Base-by-base conservation (phyloP, 306 rosid species). In the Cicer cuneatum region DNA sequence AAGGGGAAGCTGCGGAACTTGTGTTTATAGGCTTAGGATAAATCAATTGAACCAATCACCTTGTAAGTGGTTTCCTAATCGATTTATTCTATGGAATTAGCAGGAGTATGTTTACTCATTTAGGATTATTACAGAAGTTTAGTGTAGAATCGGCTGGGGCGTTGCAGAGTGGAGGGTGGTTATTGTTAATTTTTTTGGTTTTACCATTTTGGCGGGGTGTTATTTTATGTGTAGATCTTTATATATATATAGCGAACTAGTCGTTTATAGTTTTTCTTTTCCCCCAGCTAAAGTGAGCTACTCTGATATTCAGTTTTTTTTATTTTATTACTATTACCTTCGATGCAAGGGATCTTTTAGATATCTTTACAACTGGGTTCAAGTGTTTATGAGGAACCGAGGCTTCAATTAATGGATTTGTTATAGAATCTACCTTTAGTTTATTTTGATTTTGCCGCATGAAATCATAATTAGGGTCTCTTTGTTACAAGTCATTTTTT, bases 1-100 rank as follows among this genome's bases (percentile, higher is more conserved):
- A 62, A 77, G 80, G 89, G 92, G 83, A 77, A 89, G 92, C 88
- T 83, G 85, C 78, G 83, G 86, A 85, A 75, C 54, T 48, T 86
- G 81, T 83, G 62, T 62, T 39, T 66, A 61, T 83, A 92, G 86
- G 79, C 2, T 80, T 91, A 89, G 93, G 88, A 82, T 83, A 76
- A 78, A 43, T 75, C 83, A 74, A 73, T 82, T 83, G 71, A 85
- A 81, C 76, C 75, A 42, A 78, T 78, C 76, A 78, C 82, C 82
- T 83, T 81, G 79, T 71, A 74, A 76, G 82, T 82, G 85, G 86
- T 86, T 80, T 82, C 83, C 56, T 48, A 74, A 68, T 78, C 78
- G 45, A 74, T 63, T 72, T 72, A 71, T 73, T 66, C 79, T 74
- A 51, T 80, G 88, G 74, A 81, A 82, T 40, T 63, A 45, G 59